phyloP scores from a whole-genome alignment of 2,329 filamentous ascomycete genomes.

The Aspergillus costaricaensis region DNA sequence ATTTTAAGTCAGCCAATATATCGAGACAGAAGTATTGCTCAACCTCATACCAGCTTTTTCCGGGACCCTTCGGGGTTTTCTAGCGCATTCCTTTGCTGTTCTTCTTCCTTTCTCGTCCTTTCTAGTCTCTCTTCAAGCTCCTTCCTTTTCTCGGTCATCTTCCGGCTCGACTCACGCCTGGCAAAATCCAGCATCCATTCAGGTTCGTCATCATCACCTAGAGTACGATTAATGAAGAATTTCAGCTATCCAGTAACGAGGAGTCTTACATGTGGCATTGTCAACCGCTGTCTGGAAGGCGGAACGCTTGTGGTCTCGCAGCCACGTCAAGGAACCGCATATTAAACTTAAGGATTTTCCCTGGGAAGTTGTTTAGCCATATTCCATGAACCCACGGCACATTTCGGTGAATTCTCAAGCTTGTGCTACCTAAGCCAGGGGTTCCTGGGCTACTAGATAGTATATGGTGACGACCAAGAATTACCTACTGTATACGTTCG shows the following conservation, averaged over 20 bases:
- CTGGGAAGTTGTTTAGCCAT: slow-evolving; percentile 38
- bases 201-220: slow-evolving; percentile 70
- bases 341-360: slow-evolving; percentile 92
- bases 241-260: slow-evolving; percentile 5
- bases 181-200: slow-evolving; percentile 83
- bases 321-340: slow-evolving; percentile 84
- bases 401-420: not conserved
- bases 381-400: not conserved
- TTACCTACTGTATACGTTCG: not conserved
- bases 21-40: not conserved
- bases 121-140: slow-evolving; percentile 73
- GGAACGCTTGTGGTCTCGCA: slow-evolving; percentile 75
- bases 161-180: slow-evolving; percentile 66
- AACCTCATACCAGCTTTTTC: slow-evolving; percentile 47
- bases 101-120: slow-evolving; percentile 62
- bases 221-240: slow-evolving; percentile 5
- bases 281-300: slow-evolving; percentile 57
- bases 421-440: not conserved
- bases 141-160: slow-evolving; percentile 66
- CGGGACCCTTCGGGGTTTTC: slow-evolving; percentile 49
- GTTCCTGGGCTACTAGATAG: not conserved
- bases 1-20: not conserved
- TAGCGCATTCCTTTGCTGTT: slow-evolving; percentile 58
- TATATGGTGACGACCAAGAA: not conserved
- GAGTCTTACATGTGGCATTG: slow-evolving; percentile 45